Evolutionary conservation across 2,329 filamentous ascomycete species (phyloP), one percentile per base, ranked within the genome.

Genomic region (Penicillium sclerotigenum): DNA sequence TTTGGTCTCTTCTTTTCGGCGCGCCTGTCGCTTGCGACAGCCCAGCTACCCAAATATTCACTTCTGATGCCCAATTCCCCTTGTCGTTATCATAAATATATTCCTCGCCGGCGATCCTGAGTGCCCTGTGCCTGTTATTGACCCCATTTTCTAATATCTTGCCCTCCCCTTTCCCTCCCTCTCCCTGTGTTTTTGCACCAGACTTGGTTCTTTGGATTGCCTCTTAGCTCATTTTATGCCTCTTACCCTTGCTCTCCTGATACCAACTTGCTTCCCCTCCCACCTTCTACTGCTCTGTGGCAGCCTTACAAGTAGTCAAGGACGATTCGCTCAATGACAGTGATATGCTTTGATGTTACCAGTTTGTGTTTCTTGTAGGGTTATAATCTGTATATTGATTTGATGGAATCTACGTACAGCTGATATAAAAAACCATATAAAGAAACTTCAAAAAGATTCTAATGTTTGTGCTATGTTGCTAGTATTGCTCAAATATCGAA

Each of bases 21-120:
- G 13, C 7, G 42, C 37, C 29, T 53, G 54, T 56, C 41, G 54
- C 54, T 41, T 53, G 54, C 53, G 53, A 55, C 38, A 16, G 37
- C 22, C 16, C 20, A 37, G 18, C 41, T 34, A 33, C 50, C 40
- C 47, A 40, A 31, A 57, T 56, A 37, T 47, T 47, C 54, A 29
- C 38, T 61, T 52, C 51, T 55, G 52, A 49, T 45, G 28, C 52
- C 52, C 54, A 58, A 60, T 59, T 59, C 61, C 63, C 57, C 59
- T 63, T 59, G 58, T 62, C 56, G 56, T 64, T 64, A 65, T 56
- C 60, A 66, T 66, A 64, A 66, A 65, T 66, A 65, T 66, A 64
- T 61, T 65, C 50, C 54, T 63, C 54, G 48, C 56, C 47, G 52
- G 56, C 54, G 51, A 57, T 52, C 40, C 50, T 48, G 40, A 54